Evolutionary conservation across 345 rosid genomes (phyloP).

Genomic region (Corchorus capsularis): DNA sequence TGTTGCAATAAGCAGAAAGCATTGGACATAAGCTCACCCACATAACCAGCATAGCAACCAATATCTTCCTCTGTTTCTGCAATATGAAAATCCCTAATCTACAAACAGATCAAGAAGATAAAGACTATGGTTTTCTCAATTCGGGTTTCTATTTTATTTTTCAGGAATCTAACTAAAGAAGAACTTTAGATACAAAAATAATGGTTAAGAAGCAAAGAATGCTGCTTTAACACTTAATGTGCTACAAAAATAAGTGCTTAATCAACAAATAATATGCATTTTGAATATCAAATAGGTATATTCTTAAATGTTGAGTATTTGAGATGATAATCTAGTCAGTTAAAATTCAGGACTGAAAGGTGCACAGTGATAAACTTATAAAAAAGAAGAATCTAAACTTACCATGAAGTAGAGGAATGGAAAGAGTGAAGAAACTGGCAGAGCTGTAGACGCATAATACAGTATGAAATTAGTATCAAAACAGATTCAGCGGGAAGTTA

Average conservation of each 20-base stretch:
- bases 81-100: constrained; percentile 75
- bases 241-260: too few species aligned
- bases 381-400: constrained; percentile 29
- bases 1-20: constrained; percentile 2
- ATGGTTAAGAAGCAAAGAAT: too few species aligned
- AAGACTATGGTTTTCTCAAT: background rate
- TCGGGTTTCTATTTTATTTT: background rate
- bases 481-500: background rate
- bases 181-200: too few species aligned
- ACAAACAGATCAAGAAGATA: constrained; percentile 21
- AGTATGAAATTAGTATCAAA: constrained; percentile 12
- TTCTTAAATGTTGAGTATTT: background rate
- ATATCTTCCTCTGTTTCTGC: constrained; percentile 85
- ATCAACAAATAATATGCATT: too few species aligned
- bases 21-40: constrained; percentile 52
- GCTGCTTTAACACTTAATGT: too few species aligned
- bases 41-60: constrained; percentile 85
- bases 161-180: too few species aligned
- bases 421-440: constrained; percentile 84
- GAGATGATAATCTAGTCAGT: background rate
- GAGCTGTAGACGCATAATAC: constrained; percentile 52
- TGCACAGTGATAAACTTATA: background rate
- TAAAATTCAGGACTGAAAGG: too few species aligned
- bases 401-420: constrained; percentile 95
- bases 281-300: background rate